phyloP scores from a whole-genome alignment of 176 grass and related monocot species.

The Aegilops bicornis region DNA sequence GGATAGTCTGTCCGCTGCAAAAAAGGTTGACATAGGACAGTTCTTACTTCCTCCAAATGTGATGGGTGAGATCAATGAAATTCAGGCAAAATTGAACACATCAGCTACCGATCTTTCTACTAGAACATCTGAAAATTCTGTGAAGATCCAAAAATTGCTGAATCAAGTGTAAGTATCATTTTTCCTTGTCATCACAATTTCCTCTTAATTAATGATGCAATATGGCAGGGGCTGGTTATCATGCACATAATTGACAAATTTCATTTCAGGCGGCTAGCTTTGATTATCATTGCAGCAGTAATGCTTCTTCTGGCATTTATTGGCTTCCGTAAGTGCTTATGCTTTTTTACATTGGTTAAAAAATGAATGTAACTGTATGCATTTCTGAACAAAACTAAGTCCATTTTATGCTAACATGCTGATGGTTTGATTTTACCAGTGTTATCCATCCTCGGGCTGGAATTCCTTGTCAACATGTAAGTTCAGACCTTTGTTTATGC shows the following conservation, averaged over 20 bases:
- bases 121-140: conserved; percentile 66
- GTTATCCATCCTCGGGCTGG: conserved; percentile 72
- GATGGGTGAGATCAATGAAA: conserved; percentile 58
- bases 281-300: conserved; percentile 70
- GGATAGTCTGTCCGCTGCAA: conserved; percentile 77
- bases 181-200: conserved; percentile 12
- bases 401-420: conserved; percentile 33
- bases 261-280: conserved; percentile 63
- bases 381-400: background rate
- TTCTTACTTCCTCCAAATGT: conserved; percentile 47
- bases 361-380: background rate
- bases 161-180: conserved; percentile 58
- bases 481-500: conserved; percentile 31
- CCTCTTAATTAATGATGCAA: background rate
- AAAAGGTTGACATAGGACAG: conserved; percentile 55
- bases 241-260: conserved; percentile 8
- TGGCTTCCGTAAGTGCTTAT: conserved; percentile 74
- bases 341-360: background rate
- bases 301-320: conserved; percentile 93
- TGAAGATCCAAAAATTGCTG: conserved; percentile 55
- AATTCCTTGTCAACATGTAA: conserved; percentile 81
- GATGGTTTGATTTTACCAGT: conserved; percentile 55
- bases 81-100: conserved; percentile 70
- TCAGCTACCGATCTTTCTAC: conserved; percentile 54
- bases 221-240: background rate